A percentile compares a stretch with the other conserved stretches of the same genome.
Conservation (phyloP, 371 early-diverging fungal species). For the Mortierella sp. region DNA sequence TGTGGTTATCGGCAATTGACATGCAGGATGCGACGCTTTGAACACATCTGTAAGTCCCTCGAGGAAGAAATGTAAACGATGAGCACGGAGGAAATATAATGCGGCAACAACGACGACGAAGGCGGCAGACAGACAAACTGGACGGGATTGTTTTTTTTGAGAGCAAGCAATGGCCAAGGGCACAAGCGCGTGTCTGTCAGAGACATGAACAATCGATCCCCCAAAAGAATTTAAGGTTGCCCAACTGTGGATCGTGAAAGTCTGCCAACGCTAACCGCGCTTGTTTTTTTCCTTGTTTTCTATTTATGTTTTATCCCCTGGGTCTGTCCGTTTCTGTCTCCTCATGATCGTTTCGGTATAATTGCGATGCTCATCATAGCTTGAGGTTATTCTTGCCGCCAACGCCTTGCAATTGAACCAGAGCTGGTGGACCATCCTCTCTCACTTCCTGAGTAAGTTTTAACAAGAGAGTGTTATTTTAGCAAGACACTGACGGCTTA, state of each 20-base stretch:
- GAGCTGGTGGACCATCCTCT: constrained; percentile 80
- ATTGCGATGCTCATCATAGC: constrained; percentile 13
- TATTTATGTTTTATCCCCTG: neutral
- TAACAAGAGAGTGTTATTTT: neutral
- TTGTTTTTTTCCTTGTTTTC: neutral
- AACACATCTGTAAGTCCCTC: constrained; percentile 74
- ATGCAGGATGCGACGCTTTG: constrained; percentile 91
- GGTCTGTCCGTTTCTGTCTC: neutral
- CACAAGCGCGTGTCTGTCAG: constrained; percentile 16
- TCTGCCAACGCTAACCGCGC: neutral
- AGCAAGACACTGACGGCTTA: neutral
- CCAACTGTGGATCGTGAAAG: neutral
- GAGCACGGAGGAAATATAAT: neutral
- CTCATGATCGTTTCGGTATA: neutral
- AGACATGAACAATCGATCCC: constrained; percentile 7
- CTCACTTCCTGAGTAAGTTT: constrained; percentile 58
- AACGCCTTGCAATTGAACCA: constrained; percentile 81
- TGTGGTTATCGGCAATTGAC: constrained; percentile 9
- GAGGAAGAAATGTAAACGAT: neutral
- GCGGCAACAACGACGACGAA: neutral
- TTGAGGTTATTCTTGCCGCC: constrained; percentile 49
- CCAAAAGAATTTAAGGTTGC: constrained; percentile 35
- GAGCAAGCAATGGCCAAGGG: constrained; percentile 13
- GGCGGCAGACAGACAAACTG: neutral
- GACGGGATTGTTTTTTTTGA: constrained; percentile 4